phyloP scores from a whole-genome alignment of 192 early-diverging fungal species.

The Paraglomus occultum region DNA sequence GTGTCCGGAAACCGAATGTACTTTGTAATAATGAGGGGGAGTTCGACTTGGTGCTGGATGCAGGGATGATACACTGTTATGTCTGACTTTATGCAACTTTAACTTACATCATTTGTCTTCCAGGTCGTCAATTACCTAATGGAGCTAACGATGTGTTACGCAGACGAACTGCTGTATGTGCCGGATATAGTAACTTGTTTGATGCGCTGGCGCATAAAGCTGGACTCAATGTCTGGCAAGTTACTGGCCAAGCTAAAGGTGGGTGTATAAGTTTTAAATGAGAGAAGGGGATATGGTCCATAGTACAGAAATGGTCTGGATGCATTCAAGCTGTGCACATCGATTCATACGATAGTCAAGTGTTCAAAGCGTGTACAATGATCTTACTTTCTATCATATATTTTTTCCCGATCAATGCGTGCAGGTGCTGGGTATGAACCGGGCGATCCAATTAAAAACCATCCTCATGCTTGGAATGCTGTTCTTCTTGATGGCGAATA shows the following conservation, averaged over 20 bases:
- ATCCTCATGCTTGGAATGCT: conserved; percentile 57
- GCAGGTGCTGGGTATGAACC: conserved; percentile 22
- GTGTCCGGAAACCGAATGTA: too few species aligned
- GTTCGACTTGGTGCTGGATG: too few species aligned
- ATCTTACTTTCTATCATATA: background rate
- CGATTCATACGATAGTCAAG: too few species aligned
- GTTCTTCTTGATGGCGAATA: conserved; percentile 50
- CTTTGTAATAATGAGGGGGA: too few species aligned
- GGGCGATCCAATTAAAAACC: background rate
- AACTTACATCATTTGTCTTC: background rate
- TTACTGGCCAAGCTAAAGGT: conserved; percentile 53
- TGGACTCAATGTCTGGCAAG: conserved; percentile 39
- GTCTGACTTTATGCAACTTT: too few species aligned
- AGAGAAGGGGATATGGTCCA: too few species aligned
- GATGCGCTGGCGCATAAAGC: conserved; percentile 50
- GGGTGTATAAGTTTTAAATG: background rate
- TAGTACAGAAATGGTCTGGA: too few species aligned
- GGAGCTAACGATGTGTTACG: conserved; percentile 41
- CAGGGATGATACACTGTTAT: too few species aligned
- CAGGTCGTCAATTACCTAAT: conserved; percentile 31
- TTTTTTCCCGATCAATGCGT: background rate
- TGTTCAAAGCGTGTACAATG: background rate
- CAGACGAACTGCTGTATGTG: conserved; percentile 49
- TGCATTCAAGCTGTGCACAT: too few species aligned
- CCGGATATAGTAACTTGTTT: conserved; percentile 56